phyloP scores from a whole-genome alignment of 2,329 filamentous ascomycete species.

The Phaeoacremonium minimum region DNA sequence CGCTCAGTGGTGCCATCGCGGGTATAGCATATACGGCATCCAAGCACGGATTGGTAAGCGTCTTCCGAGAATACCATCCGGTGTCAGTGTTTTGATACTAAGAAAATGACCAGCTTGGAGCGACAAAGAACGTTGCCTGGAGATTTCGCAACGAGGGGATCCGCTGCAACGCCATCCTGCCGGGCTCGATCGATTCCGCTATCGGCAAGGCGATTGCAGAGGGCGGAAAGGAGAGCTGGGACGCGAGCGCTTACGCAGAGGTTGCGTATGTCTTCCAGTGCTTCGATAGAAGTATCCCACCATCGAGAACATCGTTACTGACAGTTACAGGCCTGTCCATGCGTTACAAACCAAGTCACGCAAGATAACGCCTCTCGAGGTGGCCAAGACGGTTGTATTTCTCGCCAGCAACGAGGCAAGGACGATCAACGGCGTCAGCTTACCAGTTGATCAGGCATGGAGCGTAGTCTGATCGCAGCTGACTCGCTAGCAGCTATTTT shows the following conservation, averaged over 20 bases:
- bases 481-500: too few relatives aligned
- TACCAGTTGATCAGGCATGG: conserved; percentile 31
- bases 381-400: conserved; percentile 30
- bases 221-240: conserved; percentile 14
- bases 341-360: conserved; percentile 20
- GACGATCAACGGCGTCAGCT: conserved; percentile 26
- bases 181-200: conserved; percentile 23
- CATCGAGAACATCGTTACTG: too few relatives aligned
- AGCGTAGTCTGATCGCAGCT: conserved; percentile 18
- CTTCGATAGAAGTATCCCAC: too few relatives aligned
- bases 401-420: conserved; percentile 27
- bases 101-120: conserved; percentile 36
- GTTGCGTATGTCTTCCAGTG: conserved; percentile 12
- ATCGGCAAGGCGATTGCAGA: conserved; percentile 18
- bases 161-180: conserved; percentile 38
- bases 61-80: too few relatives aligned
- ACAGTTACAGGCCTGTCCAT: conserved; percentile 17
- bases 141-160: conserved; percentile 37
- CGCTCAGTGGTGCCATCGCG: conserved; percentile 27
- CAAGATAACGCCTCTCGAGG: conserved; percentile 21
- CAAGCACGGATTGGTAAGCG: conserved; percentile 33
- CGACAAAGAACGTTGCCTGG: conserved; percentile 42
- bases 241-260: conserved; percentile 16
- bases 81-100: too few relatives aligned
- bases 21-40: conserved; percentile 40